Base-by-base conservation (phyloP, 1,284 basidiomycete genomes). In the Tremellales sp. region DNA sequence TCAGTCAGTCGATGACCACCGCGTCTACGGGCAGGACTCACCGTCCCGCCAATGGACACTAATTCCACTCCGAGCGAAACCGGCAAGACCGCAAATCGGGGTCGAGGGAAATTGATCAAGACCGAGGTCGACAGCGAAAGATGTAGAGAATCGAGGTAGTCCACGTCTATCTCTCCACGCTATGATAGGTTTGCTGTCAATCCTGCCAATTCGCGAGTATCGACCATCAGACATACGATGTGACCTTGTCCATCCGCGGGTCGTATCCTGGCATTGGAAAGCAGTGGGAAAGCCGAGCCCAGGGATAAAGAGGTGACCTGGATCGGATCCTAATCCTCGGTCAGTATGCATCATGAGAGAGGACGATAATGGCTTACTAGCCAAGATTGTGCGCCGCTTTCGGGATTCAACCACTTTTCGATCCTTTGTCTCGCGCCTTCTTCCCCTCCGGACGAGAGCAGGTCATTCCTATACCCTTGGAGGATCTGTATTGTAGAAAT, bases 161-260 rank as follows among this genome's bases (percentile, higher is more conserved):
- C 78, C 31, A 81, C 54, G 54, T 80, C 78, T 19, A 79, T 69
- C 60, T 81, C 78, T 37, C 78, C 74, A 37, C 77, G 68, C 74
- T 75, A 52, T 9, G 26, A 4, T 19, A 24, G 32, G 13, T 39
- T 9, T 44, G 43, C 32, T 41, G 33, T 24, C 4, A 29, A 12
- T 13, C 14, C 22, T 26, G 13, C 8, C 26, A 29, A 16, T 5
- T 8, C 14, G 16, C 13, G 18, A 24, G 26, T 7, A 12, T 32
- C 7, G n/a, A 22, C 38, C 26, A 48, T n/a, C 12, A 18, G 28
- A 19, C 75, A 54, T 40, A 77, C 76, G 35, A 78, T 67, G 13
- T 74, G 65, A 13, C 77, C 77, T 18, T 71, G 70, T 7, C 74
- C 74, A 43, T 79, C 77, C 22, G 77, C 74, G 1, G 78, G 78